Percentiles rank a stretch among this genome's conserved stretches.
Conservation (phyloP, 495 filamentous ascomycete species). For the Saxophila tyrrhenica region DNA sequence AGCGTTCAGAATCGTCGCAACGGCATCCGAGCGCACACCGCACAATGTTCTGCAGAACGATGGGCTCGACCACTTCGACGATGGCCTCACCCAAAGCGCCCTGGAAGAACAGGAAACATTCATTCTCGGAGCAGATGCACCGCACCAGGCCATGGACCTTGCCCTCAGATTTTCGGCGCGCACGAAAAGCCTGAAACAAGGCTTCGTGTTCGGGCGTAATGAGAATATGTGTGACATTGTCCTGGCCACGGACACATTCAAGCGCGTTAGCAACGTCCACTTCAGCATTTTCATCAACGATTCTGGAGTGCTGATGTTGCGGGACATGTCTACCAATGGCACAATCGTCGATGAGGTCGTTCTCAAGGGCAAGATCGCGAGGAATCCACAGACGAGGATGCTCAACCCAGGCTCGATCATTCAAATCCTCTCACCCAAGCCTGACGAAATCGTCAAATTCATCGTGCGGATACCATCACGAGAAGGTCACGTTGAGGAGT, state of each 20-base stretch:
- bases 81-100: slow-evolving; percentile 20
- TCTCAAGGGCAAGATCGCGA: slow-evolving; percentile 39
- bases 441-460: slow-evolving; percentile 49
- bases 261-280: slow-evolving; percentile 72
- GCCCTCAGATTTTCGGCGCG: slow-evolving; percentile 66
- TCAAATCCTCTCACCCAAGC: slow-evolving; percentile 44
- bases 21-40: slow-evolving; percentile 38
- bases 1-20: slow-evolving; percentile 55
- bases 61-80: slow-evolving; percentile 30
- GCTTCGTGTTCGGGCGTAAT: slow-evolving; percentile 82
- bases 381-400: slow-evolving; percentile 40
- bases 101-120: slow-evolving; percentile 42
- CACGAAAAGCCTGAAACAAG: slow-evolving; percentile 49
- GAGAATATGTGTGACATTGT: slow-evolving; percentile 58
- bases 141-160: slow-evolving; percentile 42
- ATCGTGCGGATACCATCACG: slow-evolving; percentile 72
- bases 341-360: slow-evolving; percentile 66
- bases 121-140: slow-evolving; percentile 27
- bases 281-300: slow-evolving; percentile 82
- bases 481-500: slow-evolving; percentile 47
- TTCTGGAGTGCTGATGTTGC: slow-evolving; percentile 71
- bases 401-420: slow-evolving; percentile 63
- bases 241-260: slow-evolving; percentile 40
- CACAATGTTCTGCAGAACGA: slow-evolving; percentile 46
- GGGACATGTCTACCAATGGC: slow-evolving; percentile 87